A percentile compares a stretch with the other conserved stretches of the same genome.
Conservation (phyloP, 1,284 basidiomycete genomes). For the Inonotus obliquus region DNA sequence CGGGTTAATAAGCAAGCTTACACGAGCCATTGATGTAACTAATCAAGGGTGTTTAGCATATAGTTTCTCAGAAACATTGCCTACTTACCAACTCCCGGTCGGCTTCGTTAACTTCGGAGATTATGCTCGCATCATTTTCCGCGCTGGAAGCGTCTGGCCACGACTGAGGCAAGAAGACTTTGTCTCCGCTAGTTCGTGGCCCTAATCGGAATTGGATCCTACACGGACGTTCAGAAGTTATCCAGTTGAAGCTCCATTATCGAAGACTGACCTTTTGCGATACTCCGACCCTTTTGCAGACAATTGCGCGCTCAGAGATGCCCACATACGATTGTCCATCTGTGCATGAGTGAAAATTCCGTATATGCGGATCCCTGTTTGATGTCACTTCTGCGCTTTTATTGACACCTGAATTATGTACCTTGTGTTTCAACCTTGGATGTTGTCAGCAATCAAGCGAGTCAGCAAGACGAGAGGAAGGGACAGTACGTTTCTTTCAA, state of each 20-base stretch:
- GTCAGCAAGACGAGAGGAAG: neutral
- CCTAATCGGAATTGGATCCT: conserved; percentile 19
- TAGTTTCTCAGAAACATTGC: neutral
- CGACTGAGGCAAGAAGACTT: conserved; percentile 19
- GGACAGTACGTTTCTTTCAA: conserved; percentile 41
- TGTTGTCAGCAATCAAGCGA: neutral
- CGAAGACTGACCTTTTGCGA: conserved; percentile 20
- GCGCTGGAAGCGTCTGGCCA: conserved; percentile 12
- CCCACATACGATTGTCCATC: conserved; percentile 52
- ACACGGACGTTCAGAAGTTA: neutral
- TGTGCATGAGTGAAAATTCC: conserved; percentile 61
- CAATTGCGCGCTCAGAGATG: conserved; percentile 48
- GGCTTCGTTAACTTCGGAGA: conserved; percentile 37
- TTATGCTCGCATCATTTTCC: conserved; percentile 16
- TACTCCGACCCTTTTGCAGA: conserved; percentile 52
- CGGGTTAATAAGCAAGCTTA: conserved; percentile 29
- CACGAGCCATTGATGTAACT: conserved; percentile 57
- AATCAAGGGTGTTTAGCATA: conserved; percentile 1
- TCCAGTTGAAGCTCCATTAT: neutral
- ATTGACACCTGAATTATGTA: too few species aligned
- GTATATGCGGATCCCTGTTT: conserved; percentile 52
- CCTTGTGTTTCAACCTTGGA: neutral
- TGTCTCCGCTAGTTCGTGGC: conserved; percentile 12
- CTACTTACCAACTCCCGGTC: conserved; percentile 34
- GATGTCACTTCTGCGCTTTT: too few species aligned